A percentile compares a stretch with the other conserved stretches of the same genome.
These are phyloP conservation scores for Lepidopterella palustris DNA, from an alignment of 495 filamentous ascomycete genomes.

Conservation along the genomic window DNA sequence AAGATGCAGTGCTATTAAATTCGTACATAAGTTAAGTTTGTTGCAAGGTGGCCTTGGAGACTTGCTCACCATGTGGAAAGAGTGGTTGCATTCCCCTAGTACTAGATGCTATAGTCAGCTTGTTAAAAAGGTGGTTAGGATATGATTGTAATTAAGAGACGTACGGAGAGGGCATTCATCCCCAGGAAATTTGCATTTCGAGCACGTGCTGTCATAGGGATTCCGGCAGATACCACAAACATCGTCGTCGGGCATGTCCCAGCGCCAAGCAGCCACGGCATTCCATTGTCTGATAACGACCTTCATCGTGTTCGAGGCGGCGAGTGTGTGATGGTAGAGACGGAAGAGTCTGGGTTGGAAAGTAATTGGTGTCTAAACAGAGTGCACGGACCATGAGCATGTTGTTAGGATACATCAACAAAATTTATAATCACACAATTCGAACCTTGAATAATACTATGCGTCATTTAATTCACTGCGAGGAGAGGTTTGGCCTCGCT, in stretches of 20 bases:
- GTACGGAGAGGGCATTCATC: constrained; percentile 88
- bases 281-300: constrained; percentile 90
- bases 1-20: constrained; percentile 76
- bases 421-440: too few relatives aligned
- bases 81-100: constrained; percentile 91
- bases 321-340: background rate
- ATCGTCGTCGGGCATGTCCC: constrained; percentile 97
- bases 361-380: too few relatives aligned
- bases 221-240: constrained; percentile 98
- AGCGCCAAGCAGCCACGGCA: constrained; percentile 90
- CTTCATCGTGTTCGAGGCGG: constrained; percentile 56
- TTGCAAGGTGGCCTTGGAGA: background rate
- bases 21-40: constrained; percentile 1
- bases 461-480: too few relatives aligned
- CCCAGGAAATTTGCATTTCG: constrained; percentile 94
- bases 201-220: constrained; percentile 95
- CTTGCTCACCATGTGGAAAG: constrained; percentile 81
- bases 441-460: too few relatives aligned
- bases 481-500: too few relatives aligned
- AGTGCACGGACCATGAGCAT: too few relatives aligned
- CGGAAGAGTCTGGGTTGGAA: too few relatives aligned
- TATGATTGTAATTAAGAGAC: constrained; percentile 31
- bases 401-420: too few relatives aligned
- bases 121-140: constrained; percentile 6
- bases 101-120: too few relatives aligned